Evolutionary conservation across 2,329 filamentous ascomycete genomes (phyloP).

Genomic region (Penicillium sp.): DNA sequence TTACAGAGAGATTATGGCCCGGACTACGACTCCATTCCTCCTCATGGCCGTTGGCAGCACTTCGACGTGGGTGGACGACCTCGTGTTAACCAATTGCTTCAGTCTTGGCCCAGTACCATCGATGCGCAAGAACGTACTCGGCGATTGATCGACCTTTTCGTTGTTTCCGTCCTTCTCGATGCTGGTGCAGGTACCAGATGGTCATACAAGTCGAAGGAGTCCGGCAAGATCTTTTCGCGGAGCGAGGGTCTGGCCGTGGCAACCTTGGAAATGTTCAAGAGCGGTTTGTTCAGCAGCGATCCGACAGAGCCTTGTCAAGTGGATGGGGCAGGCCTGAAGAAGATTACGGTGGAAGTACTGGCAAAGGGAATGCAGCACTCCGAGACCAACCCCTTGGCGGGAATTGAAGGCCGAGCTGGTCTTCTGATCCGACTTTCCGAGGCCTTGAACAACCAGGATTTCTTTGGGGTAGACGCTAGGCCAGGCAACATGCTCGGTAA

Average conservation of each 20-base stretch:
- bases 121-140: slow-evolving; percentile 47
- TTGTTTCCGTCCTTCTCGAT: slow-evolving; percentile 53
- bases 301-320: slow-evolving; percentile 75
- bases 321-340: slow-evolving; percentile 69
- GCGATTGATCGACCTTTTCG: slow-evolving; percentile 53
- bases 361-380: slow-evolving; percentile 76
- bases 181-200: slow-evolving; percentile 81
- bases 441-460: slow-evolving; percentile 69
- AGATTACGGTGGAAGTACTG: slow-evolving; percentile 63
- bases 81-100: slow-evolving; percentile 44
- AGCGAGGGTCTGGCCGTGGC: slow-evolving; percentile 80
- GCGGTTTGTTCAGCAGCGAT: slow-evolving; percentile 77
- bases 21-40: slow-evolving; percentile 64
- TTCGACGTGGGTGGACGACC: slow-evolving; percentile 52
- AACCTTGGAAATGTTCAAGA: slow-evolving; percentile 85
- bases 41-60: slow-evolving; percentile 65
- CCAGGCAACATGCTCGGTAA: slow-evolving; percentile 90
- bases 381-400: slow-evolving; percentile 70
- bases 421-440: slow-evolving; percentile 66
- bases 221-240: slow-evolving; percentile 68
- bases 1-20: slow-evolving; percentile 63
- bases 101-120: slow-evolving; percentile 43
- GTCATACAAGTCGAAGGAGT: slow-evolving; percentile 87
- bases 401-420: slow-evolving; percentile 72
- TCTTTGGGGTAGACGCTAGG: slow-evolving; percentile 73